Evolutionary conservation across 331 rosid species (phyloP).

Genomic region (Acacia pycnantha): DNA sequence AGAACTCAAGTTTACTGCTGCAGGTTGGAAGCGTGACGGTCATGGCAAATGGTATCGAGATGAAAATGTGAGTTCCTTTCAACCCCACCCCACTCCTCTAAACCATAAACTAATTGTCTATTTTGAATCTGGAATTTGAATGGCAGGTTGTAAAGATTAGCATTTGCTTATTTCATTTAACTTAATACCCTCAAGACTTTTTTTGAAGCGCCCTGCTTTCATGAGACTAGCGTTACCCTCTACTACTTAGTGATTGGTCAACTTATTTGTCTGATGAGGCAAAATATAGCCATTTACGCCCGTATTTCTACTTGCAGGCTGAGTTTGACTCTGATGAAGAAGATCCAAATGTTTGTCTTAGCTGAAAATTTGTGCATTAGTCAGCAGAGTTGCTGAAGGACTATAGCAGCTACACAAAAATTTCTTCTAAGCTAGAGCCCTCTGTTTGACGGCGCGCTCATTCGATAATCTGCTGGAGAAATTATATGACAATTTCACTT

Average conservation of each 20-base stretch:
- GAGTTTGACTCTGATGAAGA: conserved; percentile 54
- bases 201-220: not conserved
- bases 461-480: conserved; percentile 6
- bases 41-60: conserved; percentile 47
- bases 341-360: conserved; percentile 45
- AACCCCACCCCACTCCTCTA: not conserved
- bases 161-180: conserved; percentile 1
- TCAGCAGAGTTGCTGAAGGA: not conserved
- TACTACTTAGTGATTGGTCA: not conserved
- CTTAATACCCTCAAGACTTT: not conserved
- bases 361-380: conserved; percentile 31
- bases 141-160: not conserved
- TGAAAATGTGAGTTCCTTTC: conserved; percentile 38
- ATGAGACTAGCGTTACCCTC: not conserved
- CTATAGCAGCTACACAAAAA: conserved; percentile 10
- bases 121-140: not conserved
- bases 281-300: not conserved
- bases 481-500: not conserved
- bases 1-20: conserved; percentile 49
- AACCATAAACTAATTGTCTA: not conserved
- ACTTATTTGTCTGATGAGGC: not conserved
- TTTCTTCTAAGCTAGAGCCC: not conserved
- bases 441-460: conserved; percentile 4
- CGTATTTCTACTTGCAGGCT: conserved; percentile 32
- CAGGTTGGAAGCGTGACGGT: conserved; percentile 51